phyloP scores from a whole-genome alignment of 176 grass and related monocot genomes.

The Calamus simplicifolius region DNA sequence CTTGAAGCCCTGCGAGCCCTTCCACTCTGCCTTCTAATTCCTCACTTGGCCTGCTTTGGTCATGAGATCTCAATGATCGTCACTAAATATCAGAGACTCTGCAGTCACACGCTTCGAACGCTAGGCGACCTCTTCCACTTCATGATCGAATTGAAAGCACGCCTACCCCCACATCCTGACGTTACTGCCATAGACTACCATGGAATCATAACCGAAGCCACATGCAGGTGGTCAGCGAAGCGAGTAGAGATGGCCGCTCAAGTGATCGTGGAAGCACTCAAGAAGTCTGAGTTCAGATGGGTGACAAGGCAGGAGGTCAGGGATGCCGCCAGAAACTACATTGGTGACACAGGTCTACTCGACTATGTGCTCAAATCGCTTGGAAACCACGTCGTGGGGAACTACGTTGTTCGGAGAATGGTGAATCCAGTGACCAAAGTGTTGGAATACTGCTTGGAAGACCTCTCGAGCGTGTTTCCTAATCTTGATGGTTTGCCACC shows the following conservation, averaged over 20 bases:
- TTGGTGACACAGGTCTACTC: constrained; percentile 85
- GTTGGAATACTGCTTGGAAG: constrained; percentile 89
- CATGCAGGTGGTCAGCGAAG: constrained; percentile 80
- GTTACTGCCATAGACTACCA: constrained; percentile 55
- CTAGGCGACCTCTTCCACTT: constrained; percentile 71
- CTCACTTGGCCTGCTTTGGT: constrained; percentile 37
- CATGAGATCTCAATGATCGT: constrained; percentile 55
- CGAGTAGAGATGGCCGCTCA: constrained; percentile 74
- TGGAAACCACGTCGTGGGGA: constrained; percentile 77
- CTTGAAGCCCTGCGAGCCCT: constrained; percentile 48
- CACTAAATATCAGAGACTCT: constrained; percentile 72
- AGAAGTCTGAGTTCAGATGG: constrained; percentile 52
- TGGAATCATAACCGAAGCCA: constrained; percentile 55
- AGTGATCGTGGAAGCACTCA: constrained; percentile 84
- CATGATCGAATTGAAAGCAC: constrained; percentile 71
- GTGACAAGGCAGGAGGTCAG: constrained; percentile 87
- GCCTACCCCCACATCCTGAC: constrained; percentile 42
- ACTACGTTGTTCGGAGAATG: constrained; percentile 68
- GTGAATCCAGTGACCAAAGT: constrained; percentile 95
- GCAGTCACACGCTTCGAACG: constrained; percentile 41
- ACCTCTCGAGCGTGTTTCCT: constrained; percentile 60
- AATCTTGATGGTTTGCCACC: constrained; percentile 1
- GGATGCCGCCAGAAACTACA: constrained; percentile 68
- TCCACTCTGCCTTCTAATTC: constrained; percentile 48
- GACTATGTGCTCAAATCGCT: constrained; percentile 93